These are phyloP conservation scores for Azolla pinnata DNA, from an alignment of 75 land plant species.

Conservation along the genomic window DNA sequence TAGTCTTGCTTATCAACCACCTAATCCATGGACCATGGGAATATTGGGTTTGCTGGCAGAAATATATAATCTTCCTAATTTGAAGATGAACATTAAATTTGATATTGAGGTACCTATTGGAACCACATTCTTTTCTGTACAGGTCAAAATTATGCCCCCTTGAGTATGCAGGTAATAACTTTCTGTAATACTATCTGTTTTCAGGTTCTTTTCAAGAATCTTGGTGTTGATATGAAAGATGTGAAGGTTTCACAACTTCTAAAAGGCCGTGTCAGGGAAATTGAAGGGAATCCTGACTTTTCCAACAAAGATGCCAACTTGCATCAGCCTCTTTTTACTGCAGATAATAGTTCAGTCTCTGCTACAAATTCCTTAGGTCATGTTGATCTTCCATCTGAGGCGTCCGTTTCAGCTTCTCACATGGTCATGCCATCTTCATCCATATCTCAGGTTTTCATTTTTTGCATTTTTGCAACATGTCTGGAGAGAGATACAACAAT, in stretches of 20 bases:
- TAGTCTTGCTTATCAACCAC: slow-evolving; percentile 95
- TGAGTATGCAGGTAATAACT: too few species aligned
- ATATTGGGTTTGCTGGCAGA: slow-evolving; percentile 80
- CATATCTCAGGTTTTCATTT: slow-evolving; percentile 37
- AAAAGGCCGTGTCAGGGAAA: slow-evolving; percentile 54
- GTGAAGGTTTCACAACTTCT: slow-evolving; percentile 75
- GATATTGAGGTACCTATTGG: slow-evolving; percentile 73
- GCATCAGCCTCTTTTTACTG: slow-evolving; percentile 22
- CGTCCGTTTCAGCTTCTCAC: background rate
- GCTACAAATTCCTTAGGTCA: background rate
- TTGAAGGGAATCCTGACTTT: slow-evolving; percentile 97
- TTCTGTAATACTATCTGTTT: too few species aligned
- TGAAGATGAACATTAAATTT: slow-evolving; percentile 97
- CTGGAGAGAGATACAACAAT: background rate
- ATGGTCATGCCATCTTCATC: slow-evolving; percentile 26
- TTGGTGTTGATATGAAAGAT: slow-evolving; percentile 88
- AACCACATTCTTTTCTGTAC: too few species aligned
- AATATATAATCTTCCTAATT: slow-evolving; percentile 83
- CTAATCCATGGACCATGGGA: slow-evolving; percentile 99
- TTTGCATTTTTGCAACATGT: too few species aligned
- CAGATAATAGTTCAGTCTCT: background rate
- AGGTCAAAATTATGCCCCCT: too few species aligned
- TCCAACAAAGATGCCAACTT: slow-evolving; percentile 69
- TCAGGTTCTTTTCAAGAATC: slow-evolving; percentile 88
- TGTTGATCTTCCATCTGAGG: slow-evolving; percentile 20